Conservation (phyloP, 495 filamentous ascomycete genomes). For the Hypoxylon fragiforme region DNA sequence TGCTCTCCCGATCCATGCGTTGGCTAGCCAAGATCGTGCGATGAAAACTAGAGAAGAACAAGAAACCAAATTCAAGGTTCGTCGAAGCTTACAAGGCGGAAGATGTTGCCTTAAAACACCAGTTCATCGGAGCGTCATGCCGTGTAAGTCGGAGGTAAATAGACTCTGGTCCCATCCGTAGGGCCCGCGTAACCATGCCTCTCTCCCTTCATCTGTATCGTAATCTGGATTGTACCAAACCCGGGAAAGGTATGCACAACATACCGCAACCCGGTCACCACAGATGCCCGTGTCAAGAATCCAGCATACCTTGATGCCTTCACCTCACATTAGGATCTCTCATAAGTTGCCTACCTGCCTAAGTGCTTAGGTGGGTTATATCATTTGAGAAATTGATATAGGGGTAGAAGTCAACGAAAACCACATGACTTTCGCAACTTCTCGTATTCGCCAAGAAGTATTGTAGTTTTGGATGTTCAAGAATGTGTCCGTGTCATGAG, state of each 20-base stretch:
- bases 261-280: slow-evolving; percentile 30
- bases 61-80: neutral
- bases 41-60: neutral
- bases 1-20: slow-evolving; percentile 1
- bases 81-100: slow-evolving; percentile 1
- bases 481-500: slow-evolving; percentile 12
- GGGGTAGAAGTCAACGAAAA: too few relatives aligned
- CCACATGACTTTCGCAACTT: slow-evolving; percentile 14
- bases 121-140: slow-evolving; percentile 27
- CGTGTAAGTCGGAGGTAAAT: slow-evolving; percentile 36
- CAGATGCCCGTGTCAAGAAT: slow-evolving; percentile 25
- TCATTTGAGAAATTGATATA: too few relatives aligned
- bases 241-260: slow-evolving; percentile 27
- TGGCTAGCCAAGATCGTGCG: slow-evolving; percentile 9
- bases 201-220: slow-evolving; percentile 15
- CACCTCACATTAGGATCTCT: slow-evolving; percentile 3
- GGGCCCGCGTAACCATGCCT: slow-evolving; percentile 18
- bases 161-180: slow-evolving; percentile 22
- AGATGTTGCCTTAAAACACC: slow-evolving; percentile 15
- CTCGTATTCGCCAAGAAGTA: slow-evolving; percentile 4
- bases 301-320: slow-evolving; percentile 5
- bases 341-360: slow-evolving; percentile 6
- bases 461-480: slow-evolving; percentile 3
- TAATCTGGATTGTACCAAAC: slow-evolving; percentile 30
- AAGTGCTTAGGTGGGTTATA: too few relatives aligned